Percentiles rank a stretch among this genome's conserved stretches.
phyloP scores from a whole-genome alignment of 1,284 basidiomycete species.

The Violaceomyces palustris region DNA sequence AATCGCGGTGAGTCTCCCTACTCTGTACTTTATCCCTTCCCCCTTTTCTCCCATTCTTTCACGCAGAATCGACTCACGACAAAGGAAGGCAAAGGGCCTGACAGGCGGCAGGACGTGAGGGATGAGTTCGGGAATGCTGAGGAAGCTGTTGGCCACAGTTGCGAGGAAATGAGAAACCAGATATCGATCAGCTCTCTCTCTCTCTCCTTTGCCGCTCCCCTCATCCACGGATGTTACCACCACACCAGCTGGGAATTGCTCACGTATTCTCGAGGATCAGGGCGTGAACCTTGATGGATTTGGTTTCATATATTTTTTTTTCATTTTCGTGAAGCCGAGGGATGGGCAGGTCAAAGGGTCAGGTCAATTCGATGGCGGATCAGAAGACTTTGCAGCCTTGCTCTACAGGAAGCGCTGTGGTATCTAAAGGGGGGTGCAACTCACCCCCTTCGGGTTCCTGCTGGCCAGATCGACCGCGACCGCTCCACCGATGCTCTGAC shows the following conservation, averaged over 20 bases:
- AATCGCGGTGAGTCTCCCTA: background rate
- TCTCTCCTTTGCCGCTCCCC: no score
- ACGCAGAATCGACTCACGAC: slow-evolving; percentile 55
- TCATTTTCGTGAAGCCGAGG: background rate
- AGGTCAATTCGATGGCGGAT: background rate
- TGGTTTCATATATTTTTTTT: slow-evolving; percentile 1
- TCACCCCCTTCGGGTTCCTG: slow-evolving; percentile 63
- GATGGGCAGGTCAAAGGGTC: no score
- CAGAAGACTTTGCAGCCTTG: no score
- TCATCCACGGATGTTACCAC: background rate
- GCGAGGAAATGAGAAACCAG: no score
- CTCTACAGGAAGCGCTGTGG: no score
- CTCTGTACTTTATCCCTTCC: background rate
- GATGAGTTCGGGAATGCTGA: slow-evolving; percentile 47
- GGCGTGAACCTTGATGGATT: slow-evolving; percentile 60
- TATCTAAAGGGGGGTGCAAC: background rate
- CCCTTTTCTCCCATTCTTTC: no score
- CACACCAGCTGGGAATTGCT: no score
- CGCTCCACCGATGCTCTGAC: slow-evolving; percentile 94
- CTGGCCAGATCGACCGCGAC: slow-evolving; percentile 83
- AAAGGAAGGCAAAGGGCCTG: slow-evolving; percentile 71
- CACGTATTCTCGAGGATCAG: slow-evolving; percentile 77
- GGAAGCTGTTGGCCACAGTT: slow-evolving; percentile 34
- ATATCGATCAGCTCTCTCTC: no score
- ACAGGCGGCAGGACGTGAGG: slow-evolving; percentile 76